A percentile compares a stretch with the other conserved stretches of the same genome.
Conservation (phyloP, 2,329 filamentous ascomycete species). For the Hirsutella minnesotensis region DNA sequence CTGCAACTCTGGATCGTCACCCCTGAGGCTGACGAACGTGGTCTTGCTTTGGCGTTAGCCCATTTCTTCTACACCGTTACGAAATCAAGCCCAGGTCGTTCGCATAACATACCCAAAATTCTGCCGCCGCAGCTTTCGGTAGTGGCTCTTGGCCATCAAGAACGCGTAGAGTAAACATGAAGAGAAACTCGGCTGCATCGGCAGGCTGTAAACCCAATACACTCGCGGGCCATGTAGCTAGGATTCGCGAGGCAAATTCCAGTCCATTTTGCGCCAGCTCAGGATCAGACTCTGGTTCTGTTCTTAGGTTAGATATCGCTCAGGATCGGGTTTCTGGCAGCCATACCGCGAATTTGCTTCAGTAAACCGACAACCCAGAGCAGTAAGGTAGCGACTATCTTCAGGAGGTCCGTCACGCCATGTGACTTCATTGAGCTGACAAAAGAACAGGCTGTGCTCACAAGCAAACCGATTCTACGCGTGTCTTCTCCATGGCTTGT, state of each 20-base stretch:
- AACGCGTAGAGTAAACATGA: slow-evolving; percentile 60
- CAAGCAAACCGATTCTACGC: slow-evolving; percentile 54
- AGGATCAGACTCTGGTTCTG: slow-evolving; percentile 56
- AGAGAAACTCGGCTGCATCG: slow-evolving; percentile 50
- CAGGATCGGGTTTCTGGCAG: not conserved
- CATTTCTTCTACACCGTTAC: too few relatives aligned
- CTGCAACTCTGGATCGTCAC: slow-evolving; percentile 29
- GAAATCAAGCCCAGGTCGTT: too few relatives aligned
- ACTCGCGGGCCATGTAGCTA: slow-evolving; percentile 48
- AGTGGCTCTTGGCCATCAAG: slow-evolving; percentile 61
- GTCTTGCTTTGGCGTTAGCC: slow-evolving; percentile 23
- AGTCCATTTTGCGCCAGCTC: slow-evolving; percentile 65
- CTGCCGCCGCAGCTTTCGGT: slow-evolving; percentile 60
- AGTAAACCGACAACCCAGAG: slow-evolving; percentile 53
- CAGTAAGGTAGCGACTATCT: slow-evolving; percentile 40
- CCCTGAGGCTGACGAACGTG: slow-evolving; percentile 37
- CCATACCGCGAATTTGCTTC: slow-evolving; percentile 44
- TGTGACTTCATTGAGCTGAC: slow-evolving; percentile 44
- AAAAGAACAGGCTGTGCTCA: slow-evolving; percentile 62
- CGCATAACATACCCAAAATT: slow-evolving; percentile 54
- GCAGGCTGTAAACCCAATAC: slow-evolving; percentile 46
- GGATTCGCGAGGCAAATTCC: slow-evolving; percentile 55
- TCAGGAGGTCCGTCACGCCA: slow-evolving; percentile 28
- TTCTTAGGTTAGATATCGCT: slow-evolving; percentile 6
- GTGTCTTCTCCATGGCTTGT: slow-evolving; percentile 45